phyloP scores from a whole-genome alignment of 2,329 filamentous ascomycete genomes.

The Talaromyces atroroseus region DNA sequence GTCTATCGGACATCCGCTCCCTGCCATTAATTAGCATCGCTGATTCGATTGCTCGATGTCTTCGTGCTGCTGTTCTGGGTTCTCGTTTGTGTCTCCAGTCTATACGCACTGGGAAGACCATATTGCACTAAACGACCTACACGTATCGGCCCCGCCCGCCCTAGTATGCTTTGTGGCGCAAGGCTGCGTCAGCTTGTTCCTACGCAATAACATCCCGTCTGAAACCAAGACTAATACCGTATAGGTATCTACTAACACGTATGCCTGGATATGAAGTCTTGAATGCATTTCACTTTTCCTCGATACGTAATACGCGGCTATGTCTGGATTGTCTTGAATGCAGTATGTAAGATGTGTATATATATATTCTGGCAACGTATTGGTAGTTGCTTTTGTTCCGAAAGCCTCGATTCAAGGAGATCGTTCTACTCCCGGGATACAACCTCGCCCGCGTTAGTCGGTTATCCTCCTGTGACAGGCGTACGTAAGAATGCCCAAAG shows the following conservation, averaged over 20 bases:
- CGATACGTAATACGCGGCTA: too few species aligned
- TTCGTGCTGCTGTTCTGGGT: neutral
- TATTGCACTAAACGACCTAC: neutral
- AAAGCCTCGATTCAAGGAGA: neutral
- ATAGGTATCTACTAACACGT: too few species aligned
- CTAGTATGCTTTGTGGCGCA: constrained; percentile 5
- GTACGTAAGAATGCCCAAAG: constrained; percentile 10
- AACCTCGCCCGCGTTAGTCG: neutral
- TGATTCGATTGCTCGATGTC: neutral
- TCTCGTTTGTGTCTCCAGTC: neutral
- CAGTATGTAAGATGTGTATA: neutral
- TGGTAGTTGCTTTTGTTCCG: too few species aligned
- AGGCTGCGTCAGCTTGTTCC: constrained; percentile 8
- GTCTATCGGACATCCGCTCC: too few species aligned
- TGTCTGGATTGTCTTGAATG: too few species aligned
- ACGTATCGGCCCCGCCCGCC: neutral
- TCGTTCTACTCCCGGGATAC: neutral
- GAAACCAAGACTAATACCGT: neutral
- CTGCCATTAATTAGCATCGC: too few species aligned
- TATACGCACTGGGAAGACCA: neutral
- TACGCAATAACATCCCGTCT: neutral
- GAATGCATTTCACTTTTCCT: too few species aligned
- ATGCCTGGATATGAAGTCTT: too few species aligned
- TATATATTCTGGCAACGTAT: neutral
- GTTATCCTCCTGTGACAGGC: neutral